Percentiles rank a stretch among this genome's conserved stretches.
Evolutionary conservation across 345 rosid genomes (phyloP).

Genomic region (Citrus cavaleriei): DNA sequence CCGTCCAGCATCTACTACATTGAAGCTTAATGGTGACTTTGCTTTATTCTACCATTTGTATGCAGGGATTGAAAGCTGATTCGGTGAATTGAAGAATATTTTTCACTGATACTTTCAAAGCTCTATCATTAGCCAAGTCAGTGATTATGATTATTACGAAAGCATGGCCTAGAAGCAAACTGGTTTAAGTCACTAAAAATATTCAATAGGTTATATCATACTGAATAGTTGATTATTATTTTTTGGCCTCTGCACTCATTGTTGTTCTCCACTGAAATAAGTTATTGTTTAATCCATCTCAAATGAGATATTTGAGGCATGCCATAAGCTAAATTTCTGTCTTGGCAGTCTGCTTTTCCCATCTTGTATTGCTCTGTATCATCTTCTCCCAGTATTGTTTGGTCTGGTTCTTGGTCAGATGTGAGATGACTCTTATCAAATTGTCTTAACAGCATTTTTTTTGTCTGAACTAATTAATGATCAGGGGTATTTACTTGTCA

Average conservation of each 20-base stretch:
- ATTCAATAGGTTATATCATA: neutral
- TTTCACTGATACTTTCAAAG: neutral
- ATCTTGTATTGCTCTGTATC: neutral
- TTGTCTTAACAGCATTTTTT: too few species aligned
- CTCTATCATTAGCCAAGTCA: neutral
- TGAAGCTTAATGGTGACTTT: neutral
- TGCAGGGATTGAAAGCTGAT: slow-evolving; percentile 14
- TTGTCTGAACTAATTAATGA: too few species aligned
- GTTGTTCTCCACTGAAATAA: neutral
- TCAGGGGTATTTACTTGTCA: neutral
- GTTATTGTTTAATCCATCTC: neutral
- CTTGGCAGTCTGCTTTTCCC: neutral
- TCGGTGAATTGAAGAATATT: neutral
- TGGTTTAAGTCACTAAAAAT: neutral
- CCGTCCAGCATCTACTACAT: neutral
- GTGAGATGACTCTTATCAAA: neutral
- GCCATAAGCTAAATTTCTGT: neutral
- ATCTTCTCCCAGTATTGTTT: neutral
- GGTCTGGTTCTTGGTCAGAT: neutral
- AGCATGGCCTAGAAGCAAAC: slow-evolving; percentile 4
- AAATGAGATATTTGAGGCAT: neutral
- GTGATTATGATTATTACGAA: neutral
- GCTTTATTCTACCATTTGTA: neutral
- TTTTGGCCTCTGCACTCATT: neutral
- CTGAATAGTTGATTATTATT: neutral